phyloP scores from a whole-genome alignment of 2,329 filamentous ascomycete genomes.

The Bipolaris bicolor region DNA sequence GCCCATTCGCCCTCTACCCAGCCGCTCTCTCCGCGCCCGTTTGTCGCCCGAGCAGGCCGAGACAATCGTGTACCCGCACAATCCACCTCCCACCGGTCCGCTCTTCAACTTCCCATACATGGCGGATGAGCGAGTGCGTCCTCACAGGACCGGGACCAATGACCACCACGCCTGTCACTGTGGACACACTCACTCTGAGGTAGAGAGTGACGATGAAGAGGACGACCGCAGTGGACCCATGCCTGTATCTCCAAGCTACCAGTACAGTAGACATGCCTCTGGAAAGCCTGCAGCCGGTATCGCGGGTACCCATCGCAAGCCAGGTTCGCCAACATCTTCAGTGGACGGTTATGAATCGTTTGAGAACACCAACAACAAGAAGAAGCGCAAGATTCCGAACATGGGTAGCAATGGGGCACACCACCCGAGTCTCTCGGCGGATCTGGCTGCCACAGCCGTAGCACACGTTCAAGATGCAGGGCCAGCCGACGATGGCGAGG shows the following conservation, averaged over 20 bases:
- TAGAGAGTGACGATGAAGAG: constrained; percentile 66
- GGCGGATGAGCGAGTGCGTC: constrained; percentile 36
- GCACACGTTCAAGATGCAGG: constrained; percentile 53
- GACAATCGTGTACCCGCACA: constrained; percentile 80
- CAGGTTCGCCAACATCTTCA: constrained; percentile 69
- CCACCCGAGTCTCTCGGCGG: constrained; percentile 63
- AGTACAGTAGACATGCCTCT: constrained; percentile 42
- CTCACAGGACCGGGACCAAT: constrained; percentile 57
- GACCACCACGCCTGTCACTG: constrained; percentile 57
- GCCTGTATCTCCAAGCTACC: constrained; percentile 50
- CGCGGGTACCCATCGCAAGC: constrained; percentile 47
- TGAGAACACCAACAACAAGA: constrained; percentile 99
- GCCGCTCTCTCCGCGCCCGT: constrained; percentile 83
- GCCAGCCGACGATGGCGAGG: constrained; percentile 56
- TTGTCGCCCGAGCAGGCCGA: constrained; percentile 84
- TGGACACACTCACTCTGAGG: constrained; percentile 55
- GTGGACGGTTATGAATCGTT: constrained; percentile 94
- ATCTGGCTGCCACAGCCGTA: constrained; percentile 69
- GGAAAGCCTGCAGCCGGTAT: constrained; percentile 31
- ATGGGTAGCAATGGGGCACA: constrained; percentile 72
- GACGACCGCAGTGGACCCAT: constrained; percentile 52
- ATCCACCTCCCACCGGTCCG: constrained; percentile 71
- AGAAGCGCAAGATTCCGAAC: constrained; percentile 96
- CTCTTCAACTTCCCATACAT: constrained; percentile 74
- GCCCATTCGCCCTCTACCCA: constrained; percentile 90